Evolutionary conservation across 441 rosid genomes (phyloP).

Genomic region (Manihot esculenta): DNA sequence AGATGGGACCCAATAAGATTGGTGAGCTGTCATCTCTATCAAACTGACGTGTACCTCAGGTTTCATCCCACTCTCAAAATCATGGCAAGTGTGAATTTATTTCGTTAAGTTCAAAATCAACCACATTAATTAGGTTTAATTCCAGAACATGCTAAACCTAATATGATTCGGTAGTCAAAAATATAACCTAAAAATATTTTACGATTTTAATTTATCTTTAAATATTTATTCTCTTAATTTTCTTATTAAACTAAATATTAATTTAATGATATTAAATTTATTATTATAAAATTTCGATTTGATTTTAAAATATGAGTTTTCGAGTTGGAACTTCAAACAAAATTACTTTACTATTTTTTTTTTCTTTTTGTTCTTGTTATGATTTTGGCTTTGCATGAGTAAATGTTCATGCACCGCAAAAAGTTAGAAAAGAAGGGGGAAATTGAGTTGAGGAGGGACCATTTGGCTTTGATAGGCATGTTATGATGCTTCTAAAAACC

Average conservation of each 20-base stretch:
- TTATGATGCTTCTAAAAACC: slow-evolving; percentile 23
- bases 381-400: not conserved
- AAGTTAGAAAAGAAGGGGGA: not conserved
- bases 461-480: not conserved
- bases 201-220: no score
- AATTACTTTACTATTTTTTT: no score
- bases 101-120: slow-evolving; percentile 19
- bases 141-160: slow-evolving; percentile 29
- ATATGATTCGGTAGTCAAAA: no score
- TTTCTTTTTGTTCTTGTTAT: not conserved
- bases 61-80: slow-evolving; percentile 29
- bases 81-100: slow-evolving; percentile 33
- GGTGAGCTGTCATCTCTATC: slow-evolving; percentile 21
- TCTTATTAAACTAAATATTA: no score
- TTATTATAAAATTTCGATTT: no score
- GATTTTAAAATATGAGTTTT: no score
- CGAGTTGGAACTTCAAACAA: no score
- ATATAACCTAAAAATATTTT: no score
- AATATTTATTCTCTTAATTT: no score
- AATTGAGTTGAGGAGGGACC: slow-evolving; percentile 4
- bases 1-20: slow-evolving; percentile 15
- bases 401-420: slow-evolving; percentile 23
- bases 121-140: slow-evolving; percentile 29
- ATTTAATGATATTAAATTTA: no score
- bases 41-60: slow-evolving; percentile 18